Evolutionary conservation across 1,284 basidiomycete genomes (phyloP).

Genomic region (Trichosporon asahii): DNA sequence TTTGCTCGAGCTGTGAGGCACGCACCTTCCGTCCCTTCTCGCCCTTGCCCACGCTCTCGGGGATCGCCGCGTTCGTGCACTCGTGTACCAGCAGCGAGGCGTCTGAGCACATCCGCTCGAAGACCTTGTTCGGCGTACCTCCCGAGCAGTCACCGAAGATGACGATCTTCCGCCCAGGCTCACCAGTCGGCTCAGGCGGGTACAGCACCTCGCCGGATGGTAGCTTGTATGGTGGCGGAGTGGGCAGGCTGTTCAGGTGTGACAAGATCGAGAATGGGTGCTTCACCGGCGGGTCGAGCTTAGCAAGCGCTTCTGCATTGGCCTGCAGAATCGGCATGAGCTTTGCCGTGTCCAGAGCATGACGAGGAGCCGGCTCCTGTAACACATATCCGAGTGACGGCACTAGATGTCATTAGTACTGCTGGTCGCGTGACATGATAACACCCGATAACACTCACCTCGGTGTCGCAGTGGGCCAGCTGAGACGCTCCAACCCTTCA

Average conservation of each 20-base stretch:
- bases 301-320: constrained; percentile 53
- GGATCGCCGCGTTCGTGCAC: constrained; percentile 76
- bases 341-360: constrained; percentile 45
- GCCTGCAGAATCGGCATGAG: constrained; percentile 51
- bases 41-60: constrained; percentile 51
- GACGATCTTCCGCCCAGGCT: constrained; percentile 54
- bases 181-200: constrained; percentile 59
- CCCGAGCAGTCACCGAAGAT: constrained; percentile 49
- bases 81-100: constrained; percentile 61
- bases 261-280: constrained; percentile 70
- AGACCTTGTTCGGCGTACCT: constrained; percentile 42
- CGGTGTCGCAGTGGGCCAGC: constrained; percentile 78
- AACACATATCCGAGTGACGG: constrained; percentile 79
- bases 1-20: constrained; percentile 41
- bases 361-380: constrained; percentile 58
- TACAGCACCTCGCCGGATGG: constrained; percentile 71
- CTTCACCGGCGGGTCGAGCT: constrained; percentile 60
- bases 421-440: neutral
- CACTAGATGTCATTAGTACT: constrained; percentile 56
- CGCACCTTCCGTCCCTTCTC: constrained; percentile 41
- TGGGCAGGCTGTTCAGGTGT: constrained; percentile 58
- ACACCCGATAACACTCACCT: constrained; percentile 55
- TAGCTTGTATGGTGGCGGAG: constrained; percentile 62
- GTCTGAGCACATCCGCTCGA: constrained; percentile 38
- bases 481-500: constrained; percentile 60